phyloP scores from a whole-genome alignment of 2,329 filamentous ascomycete genomes.

The Pestalotiopsis sp. region DNA sequence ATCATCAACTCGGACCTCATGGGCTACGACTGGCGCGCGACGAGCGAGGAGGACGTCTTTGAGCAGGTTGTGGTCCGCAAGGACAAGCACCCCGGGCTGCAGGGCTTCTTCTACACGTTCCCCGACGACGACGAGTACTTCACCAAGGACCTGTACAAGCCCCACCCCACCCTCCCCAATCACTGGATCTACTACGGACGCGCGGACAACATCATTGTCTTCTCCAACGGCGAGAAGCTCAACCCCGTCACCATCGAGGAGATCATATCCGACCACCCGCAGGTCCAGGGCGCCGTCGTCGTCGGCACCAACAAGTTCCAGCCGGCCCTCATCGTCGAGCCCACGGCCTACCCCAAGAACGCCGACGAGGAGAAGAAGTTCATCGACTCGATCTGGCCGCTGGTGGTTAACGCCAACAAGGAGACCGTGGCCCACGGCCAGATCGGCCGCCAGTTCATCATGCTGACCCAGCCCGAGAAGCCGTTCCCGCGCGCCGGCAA shows the following conservation, averaged over 20 bases:
- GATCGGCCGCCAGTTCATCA: conserved; percentile 42
- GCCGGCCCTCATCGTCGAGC: conserved; percentile 51
- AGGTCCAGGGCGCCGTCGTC: conserved; percentile 44
- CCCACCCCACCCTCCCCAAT: conserved; percentile 38
- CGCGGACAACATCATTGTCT: conserved; percentile 50
- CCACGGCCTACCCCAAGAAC: conserved; percentile 29
- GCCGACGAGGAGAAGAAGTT: conserved; percentile 32
- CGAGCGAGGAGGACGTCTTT: conserved; percentile 24
- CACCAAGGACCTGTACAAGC: conserved; percentile 47
- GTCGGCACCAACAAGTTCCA: conserved; percentile 50
- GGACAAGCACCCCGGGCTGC: conserved; percentile 19
- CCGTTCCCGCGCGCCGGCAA: conserved; percentile 49
- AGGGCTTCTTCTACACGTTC: conserved; percentile 43
- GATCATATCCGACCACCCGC: conserved; percentile 39
- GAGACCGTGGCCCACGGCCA: conserved; percentile 48
- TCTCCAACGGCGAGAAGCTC: conserved; percentile 53
- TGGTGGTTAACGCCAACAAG: conserved; percentile 44
- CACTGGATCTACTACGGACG: conserved; percentile 41
- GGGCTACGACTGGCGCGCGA: conserved; percentile 43
- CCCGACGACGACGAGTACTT: conserved; percentile 41
- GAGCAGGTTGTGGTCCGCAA: conserved; percentile 31
- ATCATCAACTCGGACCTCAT: conserved; percentile 42
- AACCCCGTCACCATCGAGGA: conserved; percentile 50
- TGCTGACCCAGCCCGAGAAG: conserved; percentile 39
- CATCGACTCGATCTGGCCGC: conserved; percentile 46